Evolutionary conservation across 148 eudicot species (phyloP).

Genomic region (Heliosperma pusillum): DNA sequence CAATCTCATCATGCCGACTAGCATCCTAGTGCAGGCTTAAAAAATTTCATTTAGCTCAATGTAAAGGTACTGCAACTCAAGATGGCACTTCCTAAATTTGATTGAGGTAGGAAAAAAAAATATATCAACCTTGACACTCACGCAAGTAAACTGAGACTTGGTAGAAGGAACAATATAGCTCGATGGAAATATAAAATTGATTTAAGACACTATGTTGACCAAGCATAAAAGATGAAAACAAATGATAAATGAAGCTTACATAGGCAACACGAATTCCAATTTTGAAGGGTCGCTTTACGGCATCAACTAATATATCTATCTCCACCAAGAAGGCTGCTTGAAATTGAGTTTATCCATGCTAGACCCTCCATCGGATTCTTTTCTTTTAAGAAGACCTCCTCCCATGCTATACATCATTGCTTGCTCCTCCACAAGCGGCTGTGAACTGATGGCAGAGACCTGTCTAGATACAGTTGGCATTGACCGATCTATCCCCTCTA

Average conservation of each 20-base stretch:
- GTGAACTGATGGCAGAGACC: slow-evolving; percentile 43
- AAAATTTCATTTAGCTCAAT: background rate
- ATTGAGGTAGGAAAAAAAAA: background rate
- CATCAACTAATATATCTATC: slow-evolving; percentile 29
- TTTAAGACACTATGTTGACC: background rate
- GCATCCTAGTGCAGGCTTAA: background rate
- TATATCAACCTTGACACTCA: background rate
- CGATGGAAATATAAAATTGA: background rate
- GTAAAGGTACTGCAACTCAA: background rate
- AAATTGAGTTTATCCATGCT: slow-evolving; percentile 52
- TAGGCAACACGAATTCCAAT: slow-evolving; percentile 24
- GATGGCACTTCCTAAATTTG: background rate
- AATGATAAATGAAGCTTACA: slow-evolving; percentile 28
- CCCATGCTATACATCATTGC: slow-evolving; percentile 45
- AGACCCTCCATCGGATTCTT: slow-evolving; percentile 85
- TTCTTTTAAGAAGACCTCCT: slow-evolving; percentile 58
- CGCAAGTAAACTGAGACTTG: background rate
- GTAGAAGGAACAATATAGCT: background rate
- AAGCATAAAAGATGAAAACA: slow-evolving; percentile 16
- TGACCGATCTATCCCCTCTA: slow-evolving; percentile 55
- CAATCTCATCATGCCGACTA: background rate
- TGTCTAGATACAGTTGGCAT: slow-evolving; percentile 43
- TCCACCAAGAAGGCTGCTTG: slow-evolving; percentile 61
- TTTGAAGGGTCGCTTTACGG: slow-evolving; percentile 29
- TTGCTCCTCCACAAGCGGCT: slow-evolving; percentile 54